A percentile compares a stretch with the other conserved stretches of the same genome.
These are phyloP conservation scores for Rhazya stricta DNA, from an alignment of 257 asterid species.

Conservation along the genomic window DNA sequence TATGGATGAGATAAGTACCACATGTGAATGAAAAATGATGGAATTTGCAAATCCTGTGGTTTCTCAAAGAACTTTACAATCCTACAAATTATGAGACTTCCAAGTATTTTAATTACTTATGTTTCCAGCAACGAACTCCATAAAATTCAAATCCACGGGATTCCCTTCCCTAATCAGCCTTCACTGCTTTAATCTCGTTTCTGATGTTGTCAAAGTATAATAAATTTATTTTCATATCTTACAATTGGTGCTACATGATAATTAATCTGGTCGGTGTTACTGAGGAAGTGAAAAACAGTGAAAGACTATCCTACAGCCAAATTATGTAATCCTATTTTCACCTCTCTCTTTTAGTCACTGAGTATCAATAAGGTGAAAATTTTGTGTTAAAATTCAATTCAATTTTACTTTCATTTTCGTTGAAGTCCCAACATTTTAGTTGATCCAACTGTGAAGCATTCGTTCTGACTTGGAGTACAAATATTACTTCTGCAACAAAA, in stretches of 20 bases:
- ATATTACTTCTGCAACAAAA: conserved; percentile 1
- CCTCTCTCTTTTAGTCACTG: neutral
- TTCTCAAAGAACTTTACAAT: neutral
- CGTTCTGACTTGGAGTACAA: neutral
- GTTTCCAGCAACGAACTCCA: neutral
- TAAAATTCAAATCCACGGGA: neutral
- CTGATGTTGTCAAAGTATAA: neutral
- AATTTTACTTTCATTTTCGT: neutral
- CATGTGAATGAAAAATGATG: neutral
- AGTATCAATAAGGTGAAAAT: neutral
- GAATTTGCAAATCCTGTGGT: neutral
- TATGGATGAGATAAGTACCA: neutral
- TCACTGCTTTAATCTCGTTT: too few species aligned
- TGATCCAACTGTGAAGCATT: neutral
- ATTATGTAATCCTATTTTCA: neutral
- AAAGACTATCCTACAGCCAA: neutral
- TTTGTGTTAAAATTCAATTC: neutral
- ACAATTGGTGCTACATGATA: neutral
- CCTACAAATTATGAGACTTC: neutral
- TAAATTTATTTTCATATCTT: neutral
- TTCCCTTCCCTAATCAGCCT: too few species aligned
- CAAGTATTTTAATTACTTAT: too few species aligned
- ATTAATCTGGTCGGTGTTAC: neutral
- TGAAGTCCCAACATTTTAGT: neutral
- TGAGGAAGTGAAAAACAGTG: neutral